Percentiles rank a stretch among this genome's conserved stretches.
Conservation (phyloP, 345 rosid genomes). For the Isatis tinctoria region DNA sequence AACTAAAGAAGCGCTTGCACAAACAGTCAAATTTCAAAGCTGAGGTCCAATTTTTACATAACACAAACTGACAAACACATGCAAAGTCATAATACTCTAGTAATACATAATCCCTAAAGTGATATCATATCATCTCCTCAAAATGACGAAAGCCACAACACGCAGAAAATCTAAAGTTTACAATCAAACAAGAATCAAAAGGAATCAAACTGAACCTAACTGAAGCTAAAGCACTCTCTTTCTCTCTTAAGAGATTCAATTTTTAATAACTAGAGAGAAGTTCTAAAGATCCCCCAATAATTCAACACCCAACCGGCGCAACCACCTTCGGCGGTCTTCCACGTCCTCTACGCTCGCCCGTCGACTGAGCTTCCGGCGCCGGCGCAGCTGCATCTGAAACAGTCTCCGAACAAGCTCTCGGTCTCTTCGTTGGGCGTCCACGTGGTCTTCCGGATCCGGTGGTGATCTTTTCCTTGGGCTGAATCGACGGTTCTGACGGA, state of each 20-base stretch:
- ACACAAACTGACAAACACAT: neutral
- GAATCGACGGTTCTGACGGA: slow-evolving; percentile 34
- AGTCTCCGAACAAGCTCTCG: slow-evolving; percentile 17
- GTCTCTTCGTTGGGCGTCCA: slow-evolving; percentile 68
- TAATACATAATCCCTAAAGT: neutral
- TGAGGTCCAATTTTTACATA: neutral
- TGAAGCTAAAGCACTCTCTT: neutral
- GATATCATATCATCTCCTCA: neutral
- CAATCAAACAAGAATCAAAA: neutral
- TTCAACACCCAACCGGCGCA: slow-evolving; percentile 55
- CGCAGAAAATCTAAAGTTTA: neutral
- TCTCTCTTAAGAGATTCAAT: neutral
- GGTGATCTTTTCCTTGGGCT: slow-evolving; percentile 14
- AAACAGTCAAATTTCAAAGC: neutral
- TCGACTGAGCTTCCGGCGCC: neutral
- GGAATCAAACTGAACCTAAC: neutral
- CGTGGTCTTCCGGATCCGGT: slow-evolving; percentile 47
- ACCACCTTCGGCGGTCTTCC: slow-evolving; percentile 79
- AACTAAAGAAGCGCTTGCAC: neutral
- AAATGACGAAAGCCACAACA: neutral
- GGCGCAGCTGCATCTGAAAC: neutral
- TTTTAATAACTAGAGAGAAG: neutral
- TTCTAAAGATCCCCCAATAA: neutral
- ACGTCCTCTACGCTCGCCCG: slow-evolving; percentile 49
- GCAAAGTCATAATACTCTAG: neutral